Base-by-base conservation (phyloP, 345 rosid genomes). In the Eucalyptus erythrocorys region DNA sequence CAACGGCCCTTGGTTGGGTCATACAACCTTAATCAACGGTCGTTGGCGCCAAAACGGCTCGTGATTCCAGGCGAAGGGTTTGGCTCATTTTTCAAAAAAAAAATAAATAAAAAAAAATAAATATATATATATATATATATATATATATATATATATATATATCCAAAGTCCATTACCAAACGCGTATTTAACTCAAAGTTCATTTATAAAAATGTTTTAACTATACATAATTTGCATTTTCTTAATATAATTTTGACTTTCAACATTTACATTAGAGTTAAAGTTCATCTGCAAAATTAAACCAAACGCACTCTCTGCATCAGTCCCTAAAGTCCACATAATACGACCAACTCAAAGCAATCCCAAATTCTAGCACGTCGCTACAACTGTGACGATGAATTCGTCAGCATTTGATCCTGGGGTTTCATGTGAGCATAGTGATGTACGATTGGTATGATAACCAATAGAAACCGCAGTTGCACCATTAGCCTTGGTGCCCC, bases 21-120 rank as follows among this genome's bases (percentile, higher is more conserved):
- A 2, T 0, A 0, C 0, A 1, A 1, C 24, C 24, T 51, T 51
- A 51, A 19, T 2, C 0, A 3, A 51, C 1, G 0, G 1, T 0
- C 2, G 1, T 0, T 1, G 4, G 3, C 21, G 24, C 2, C 10
- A 7, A 19, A 19, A 17, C 4, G 0, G 24, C 22, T 50, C 0
- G 1, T 50, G n/a, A n/a, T n/a, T n/a, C n/a, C n/a, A n/a, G 4
- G 53, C 8, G 6, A 50, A 16, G 8, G 47, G 55, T 51, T 51
- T 51, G 55, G 2, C 55, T 51, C 24, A 19, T 51, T 19, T 50
- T 45, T 45, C 11, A 2, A 45, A 12, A 47, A 47, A 8, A 47
- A 48, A 12, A 4, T 12, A 13, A 12, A 48, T 0, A 48, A n/a
- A n/a, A n/a, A n/a, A n/a, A n/a, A n/a, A n/a, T n/a, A n/a, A n/a